Conservation (phyloP, 2,329 filamentous ascomycete genomes). For the Colletotrichum acutatum region DNA sequence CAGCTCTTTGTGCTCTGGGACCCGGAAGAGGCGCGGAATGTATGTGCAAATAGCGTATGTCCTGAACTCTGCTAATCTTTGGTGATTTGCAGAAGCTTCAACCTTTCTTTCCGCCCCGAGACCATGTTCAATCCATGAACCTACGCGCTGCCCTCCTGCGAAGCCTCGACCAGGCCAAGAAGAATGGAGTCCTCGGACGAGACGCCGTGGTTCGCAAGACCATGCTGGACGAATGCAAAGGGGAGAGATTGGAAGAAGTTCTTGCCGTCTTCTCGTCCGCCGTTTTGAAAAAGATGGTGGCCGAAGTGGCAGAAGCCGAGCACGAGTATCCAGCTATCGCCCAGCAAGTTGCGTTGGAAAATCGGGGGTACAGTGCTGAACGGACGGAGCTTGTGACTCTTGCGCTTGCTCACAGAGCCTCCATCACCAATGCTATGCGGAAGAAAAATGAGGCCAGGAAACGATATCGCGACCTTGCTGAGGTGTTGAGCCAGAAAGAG, state of each 20-base stretch:
- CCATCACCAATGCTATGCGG: slow-evolving; percentile 68
- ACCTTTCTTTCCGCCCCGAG: slow-evolving; percentile 89
- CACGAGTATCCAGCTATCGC: slow-evolving; percentile 59
- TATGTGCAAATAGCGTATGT: slow-evolving; percentile 49
- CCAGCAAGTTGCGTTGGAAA: slow-evolving; percentile 67
- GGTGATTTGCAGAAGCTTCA: slow-evolving; percentile 75
- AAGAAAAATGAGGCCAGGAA: slow-evolving; percentile 69
- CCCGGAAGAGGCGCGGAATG: slow-evolving; percentile 77
- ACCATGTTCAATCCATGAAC: slow-evolving; percentile 91
- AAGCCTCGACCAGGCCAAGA: slow-evolving; percentile 86
- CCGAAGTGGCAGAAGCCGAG: slow-evolving; percentile 52
- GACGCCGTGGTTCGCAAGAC: slow-evolving; percentile 89
- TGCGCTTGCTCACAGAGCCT: slow-evolving; percentile 77
- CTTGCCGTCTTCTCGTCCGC: slow-evolving; percentile 85
- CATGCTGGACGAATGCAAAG: slow-evolving; percentile 96
- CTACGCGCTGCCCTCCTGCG: slow-evolving; percentile 86
- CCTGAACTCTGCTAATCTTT: background rate
- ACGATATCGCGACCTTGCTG: slow-evolving; percentile 72
- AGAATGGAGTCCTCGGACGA: slow-evolving; percentile 82
- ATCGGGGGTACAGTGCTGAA: slow-evolving; percentile 65
- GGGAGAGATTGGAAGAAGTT: slow-evolving; percentile 89
- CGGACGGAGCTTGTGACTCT: slow-evolving; percentile 71
- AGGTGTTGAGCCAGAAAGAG: slow-evolving; percentile 73
- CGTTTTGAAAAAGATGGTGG: slow-evolving; percentile 78
- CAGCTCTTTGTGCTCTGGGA: slow-evolving; percentile 89